Conservation (phyloP, 2,329 filamentous ascomycete genomes). For the Rasamsonia emersonii region DNA sequence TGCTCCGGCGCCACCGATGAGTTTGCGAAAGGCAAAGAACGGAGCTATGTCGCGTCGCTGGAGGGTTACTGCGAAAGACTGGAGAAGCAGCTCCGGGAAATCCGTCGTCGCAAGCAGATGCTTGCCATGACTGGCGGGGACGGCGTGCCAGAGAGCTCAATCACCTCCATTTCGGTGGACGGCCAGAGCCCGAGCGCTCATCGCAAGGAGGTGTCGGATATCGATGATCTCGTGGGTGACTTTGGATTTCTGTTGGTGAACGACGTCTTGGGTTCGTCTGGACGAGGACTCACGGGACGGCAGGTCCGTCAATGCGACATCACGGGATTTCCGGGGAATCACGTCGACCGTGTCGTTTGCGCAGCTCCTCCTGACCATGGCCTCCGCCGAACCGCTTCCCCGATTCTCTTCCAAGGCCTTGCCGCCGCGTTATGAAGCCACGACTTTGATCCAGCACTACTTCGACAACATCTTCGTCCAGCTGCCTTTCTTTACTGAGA, state of each 20-base stretch:
- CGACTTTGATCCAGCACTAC: conserved; percentile 69
- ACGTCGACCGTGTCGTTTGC: conserved; percentile 31
- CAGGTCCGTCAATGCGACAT: conserved; percentile 88
- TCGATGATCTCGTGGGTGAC: conserved; percentile 85
- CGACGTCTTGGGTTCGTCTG: no score
- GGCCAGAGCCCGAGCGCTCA: conserved; percentile 30
- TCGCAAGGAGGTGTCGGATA: conserved; percentile 67
- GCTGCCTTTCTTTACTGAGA: conserved; percentile 75
- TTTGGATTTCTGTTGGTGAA: conserved; percentile 73
- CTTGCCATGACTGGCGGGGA: conserved; percentile 18
- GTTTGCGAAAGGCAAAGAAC: conserved; percentile 88
- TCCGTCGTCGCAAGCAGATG: conserved; percentile 23
- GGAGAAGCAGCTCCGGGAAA: conserved; percentile 59
- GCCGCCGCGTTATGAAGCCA: conserved; percentile 62
- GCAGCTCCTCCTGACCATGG: conserved; percentile 49
- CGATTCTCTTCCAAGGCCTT: conserved; percentile 51
- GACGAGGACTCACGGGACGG: no score
- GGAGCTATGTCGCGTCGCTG: conserved; percentile 94
- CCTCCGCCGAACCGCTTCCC: conserved; percentile 64
- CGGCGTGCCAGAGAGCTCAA: conserved; percentile 25
- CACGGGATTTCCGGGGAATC: conserved; percentile 84
- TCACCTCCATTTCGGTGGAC: conserved; percentile 24
- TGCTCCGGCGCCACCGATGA: conserved; percentile 94
- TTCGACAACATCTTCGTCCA: conserved; percentile 72
- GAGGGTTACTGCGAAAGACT: conserved; percentile 84